These are phyloP conservation scores for Saposhnikovia divaricata DNA, from an alignment of 129 eudicot genomes.

Conservation along the genomic window DNA sequence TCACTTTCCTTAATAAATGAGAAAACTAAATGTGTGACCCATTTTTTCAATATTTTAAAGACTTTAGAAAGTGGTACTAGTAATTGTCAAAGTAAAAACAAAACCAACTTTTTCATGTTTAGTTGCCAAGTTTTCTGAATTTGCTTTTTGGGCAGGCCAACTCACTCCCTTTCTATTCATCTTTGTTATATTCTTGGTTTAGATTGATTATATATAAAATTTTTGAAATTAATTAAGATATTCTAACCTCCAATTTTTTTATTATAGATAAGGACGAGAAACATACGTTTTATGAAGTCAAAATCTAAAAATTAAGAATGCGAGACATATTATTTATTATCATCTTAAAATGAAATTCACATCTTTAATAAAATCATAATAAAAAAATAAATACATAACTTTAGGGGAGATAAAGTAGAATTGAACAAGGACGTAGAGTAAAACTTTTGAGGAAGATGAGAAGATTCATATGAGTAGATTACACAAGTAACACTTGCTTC, in stretches of 20 bases:
- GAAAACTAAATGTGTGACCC: neutral
- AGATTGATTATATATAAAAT: too few species aligned
- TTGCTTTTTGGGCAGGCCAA: neutral
- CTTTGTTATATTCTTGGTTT: neutral
- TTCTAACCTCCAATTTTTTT: too few species aligned
- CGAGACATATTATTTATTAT: too few species aligned
- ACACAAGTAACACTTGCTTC: neutral
- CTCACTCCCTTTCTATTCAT: neutral
- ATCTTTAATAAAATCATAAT: too few species aligned
- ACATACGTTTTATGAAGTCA: too few species aligned
- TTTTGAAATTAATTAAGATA: too few species aligned
- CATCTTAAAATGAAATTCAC: too few species aligned
- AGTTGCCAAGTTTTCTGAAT: constrained; percentile 2
- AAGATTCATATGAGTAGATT: constrained; percentile 4
- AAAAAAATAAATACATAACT: neutral
- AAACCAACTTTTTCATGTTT: constrained; percentile 7
- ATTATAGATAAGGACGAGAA: too few species aligned
- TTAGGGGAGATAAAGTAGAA: neutral
- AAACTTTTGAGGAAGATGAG: neutral
- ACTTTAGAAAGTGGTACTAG: neutral
- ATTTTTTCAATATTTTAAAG: neutral
- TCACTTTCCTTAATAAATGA: neutral
- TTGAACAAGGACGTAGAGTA: neutral
- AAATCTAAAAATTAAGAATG: too few species aligned
- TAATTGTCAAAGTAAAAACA: constrained; percentile 2